phyloP scores from a whole-genome alignment of 1,284 basidiomycete species.

The Hemileia vastatrix region DNA sequence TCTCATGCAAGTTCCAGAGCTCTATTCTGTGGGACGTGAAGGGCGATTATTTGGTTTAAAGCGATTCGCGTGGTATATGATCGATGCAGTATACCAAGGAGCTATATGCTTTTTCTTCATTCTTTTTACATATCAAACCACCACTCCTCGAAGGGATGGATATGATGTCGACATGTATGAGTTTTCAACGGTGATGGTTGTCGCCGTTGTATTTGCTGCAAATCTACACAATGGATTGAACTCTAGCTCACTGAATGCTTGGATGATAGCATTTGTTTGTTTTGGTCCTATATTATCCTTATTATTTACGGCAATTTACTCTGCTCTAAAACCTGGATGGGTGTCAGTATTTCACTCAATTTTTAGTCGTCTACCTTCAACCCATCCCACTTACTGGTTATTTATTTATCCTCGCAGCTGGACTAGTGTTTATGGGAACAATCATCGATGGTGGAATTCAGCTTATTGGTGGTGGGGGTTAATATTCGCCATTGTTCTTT shows the following conservation, averaged over 20 bases:
- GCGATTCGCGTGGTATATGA: conserved; percentile 71
- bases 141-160: conserved; percentile 68
- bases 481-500: conserved; percentile 60
- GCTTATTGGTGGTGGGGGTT: conserved; percentile 80
- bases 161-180: conserved; percentile 71
- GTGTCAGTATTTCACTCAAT: conserved; percentile 1
- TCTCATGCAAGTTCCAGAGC: conserved; percentile 83
- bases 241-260: conserved; percentile 78
- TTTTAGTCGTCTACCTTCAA: background rate
- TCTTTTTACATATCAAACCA: conserved; percentile 67
- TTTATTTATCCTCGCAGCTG: conserved; percentile 27
- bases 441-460: conserved; percentile 69
- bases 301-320: conserved; percentile 70
- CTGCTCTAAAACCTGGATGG: conserved; percentile 17
- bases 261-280: conserved; percentile 75
- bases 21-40: conserved; percentile 74
- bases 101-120: conserved; percentile 74
- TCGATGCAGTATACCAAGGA: conserved; percentile 71
- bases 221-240: conserved; percentile 87
- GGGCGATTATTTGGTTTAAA: conserved; percentile 72
- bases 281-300: conserved; percentile 67
- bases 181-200: conserved; percentile 60
- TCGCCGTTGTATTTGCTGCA: conserved; percentile 67
- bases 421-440: conserved; percentile 47
- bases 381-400: background rate